These are phyloP conservation scores for Eutrema salsugineum DNA, from an alignment of 441 rosid species.

Conservation along the genomic window DNA sequence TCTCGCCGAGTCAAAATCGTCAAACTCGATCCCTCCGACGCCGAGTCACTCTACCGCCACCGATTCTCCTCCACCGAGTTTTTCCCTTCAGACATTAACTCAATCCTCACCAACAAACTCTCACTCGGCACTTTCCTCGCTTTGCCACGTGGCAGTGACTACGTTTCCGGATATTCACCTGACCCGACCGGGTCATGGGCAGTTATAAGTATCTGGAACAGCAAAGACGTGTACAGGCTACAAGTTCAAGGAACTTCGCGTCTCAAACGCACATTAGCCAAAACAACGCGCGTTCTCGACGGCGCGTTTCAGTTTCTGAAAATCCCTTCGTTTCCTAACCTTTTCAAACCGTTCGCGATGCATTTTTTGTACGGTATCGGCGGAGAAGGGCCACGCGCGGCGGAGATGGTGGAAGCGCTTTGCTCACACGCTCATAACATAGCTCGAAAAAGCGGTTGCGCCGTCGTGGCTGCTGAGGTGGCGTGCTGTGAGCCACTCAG, in stretches of 20 bases:
- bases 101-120: slow-evolving; percentile 74
- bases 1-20: slow-evolving; percentile 48
- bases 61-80: slow-evolving; percentile 88
- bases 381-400: slow-evolving; percentile 81
- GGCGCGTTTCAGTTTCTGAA: slow-evolving; percentile 64
- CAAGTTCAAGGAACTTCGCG: slow-evolving; percentile 73
- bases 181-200: slow-evolving; percentile 88
- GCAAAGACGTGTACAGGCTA: slow-evolving; percentile 63
- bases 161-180: slow-evolving; percentile 36
- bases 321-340: slow-evolving; percentile 80
- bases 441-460: slow-evolving; percentile 61
- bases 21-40: slow-evolving; percentile 46
- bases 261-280: slow-evolving; percentile 54
- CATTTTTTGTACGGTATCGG: slow-evolving; percentile 85
- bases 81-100: slow-evolving; percentile 88
- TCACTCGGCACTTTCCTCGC: slow-evolving; percentile 79
- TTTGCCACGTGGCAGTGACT: slow-evolving; percentile 48
- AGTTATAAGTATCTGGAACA: slow-evolving; percentile 82
- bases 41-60: slow-evolving; percentile 71
- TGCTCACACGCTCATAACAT: slow-evolving; percentile 84
- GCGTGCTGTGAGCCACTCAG: slow-evolving; percentile 65
- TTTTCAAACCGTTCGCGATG: slow-evolving; percentile 76
- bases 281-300: slow-evolving; percentile 62
- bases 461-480: slow-evolving; percentile 84
- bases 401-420: slow-evolving; percentile 53